These are phyloP conservation scores for Phialocephala sp. DNA, from an alignment of 2,329 filamentous ascomycete genomes.

Conservation along the genomic window DNA sequence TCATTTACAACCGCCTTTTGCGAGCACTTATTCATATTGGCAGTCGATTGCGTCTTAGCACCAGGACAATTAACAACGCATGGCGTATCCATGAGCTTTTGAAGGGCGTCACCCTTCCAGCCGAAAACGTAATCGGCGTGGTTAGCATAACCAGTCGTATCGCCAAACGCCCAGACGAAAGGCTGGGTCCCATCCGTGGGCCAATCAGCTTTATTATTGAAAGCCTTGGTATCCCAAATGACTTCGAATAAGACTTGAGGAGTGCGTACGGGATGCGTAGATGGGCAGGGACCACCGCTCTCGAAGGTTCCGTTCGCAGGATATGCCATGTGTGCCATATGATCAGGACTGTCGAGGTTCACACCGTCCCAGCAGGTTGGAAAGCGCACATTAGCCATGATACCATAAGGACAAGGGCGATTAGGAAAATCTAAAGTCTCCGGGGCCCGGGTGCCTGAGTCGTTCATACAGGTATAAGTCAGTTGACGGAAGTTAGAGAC, in stretches of 20 bases:
- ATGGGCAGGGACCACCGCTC: conserved; percentile 29
- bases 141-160: conserved; percentile 54
- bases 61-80: conserved; percentile 54
- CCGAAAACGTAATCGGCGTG: conserved; percentile 59
- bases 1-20: conserved; percentile 54
- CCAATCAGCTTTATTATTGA: conserved; percentile 51
- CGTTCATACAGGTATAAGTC: conserved; percentile 51
- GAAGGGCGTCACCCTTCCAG: conserved; percentile 55
- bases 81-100: conserved; percentile 53
- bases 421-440: conserved; percentile 48
- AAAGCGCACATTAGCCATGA: conserved; percentile 44
- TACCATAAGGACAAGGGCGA: conserved; percentile 39
- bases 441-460: conserved; percentile 45
- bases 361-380: conserved; percentile 59
- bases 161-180: conserved; percentile 50
- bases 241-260: conserved; percentile 57
- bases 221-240: conserved; percentile 52
- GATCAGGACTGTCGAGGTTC: conserved; percentile 46
- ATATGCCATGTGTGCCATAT: conserved; percentile 43
- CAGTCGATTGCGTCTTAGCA: conserved; percentile 50
- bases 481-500: conserved; percentile 49
- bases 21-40: conserved; percentile 53
- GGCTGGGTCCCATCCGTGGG: conserved; percentile 51
- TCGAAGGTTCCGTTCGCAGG: conserved; percentile 37
- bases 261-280: conserved; percentile 51